Conservation (phyloP, 2,329 filamentous ascomycete genomes). For the Blastomyces emzantsi region DNA sequence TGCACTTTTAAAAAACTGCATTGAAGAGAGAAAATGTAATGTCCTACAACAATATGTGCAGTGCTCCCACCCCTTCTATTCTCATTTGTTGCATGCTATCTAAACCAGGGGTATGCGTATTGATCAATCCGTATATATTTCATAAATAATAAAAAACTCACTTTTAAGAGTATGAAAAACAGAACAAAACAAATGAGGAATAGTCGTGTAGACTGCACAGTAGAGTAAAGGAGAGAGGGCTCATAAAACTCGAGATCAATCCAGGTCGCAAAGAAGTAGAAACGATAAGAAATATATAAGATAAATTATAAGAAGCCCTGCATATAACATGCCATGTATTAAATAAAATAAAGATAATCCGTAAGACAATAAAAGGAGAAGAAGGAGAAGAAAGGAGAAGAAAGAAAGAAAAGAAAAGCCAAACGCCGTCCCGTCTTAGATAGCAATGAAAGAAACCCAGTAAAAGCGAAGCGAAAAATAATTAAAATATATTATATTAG, state of each 20-base stretch:
- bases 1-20: too few relatives aligned
- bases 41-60: too few relatives aligned
- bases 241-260: not conserved
- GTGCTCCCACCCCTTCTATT: too few relatives aligned
- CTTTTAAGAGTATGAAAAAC: too few relatives aligned
- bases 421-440: conserved; percentile 12
- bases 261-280: not conserved
- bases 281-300: not conserved
- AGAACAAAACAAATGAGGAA: not conserved
- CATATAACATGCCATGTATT: not conserved
- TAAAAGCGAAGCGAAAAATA: not conserved
- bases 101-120: too few relatives aligned
- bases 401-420: not conserved
- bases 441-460: not conserved
- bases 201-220: not conserved
- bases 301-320: not conserved
- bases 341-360: conserved; percentile 6
- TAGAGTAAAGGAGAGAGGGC: not conserved
- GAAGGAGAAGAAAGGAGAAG: conserved; percentile 1
- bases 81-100: too few relatives aligned
- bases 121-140: too few relatives aligned
- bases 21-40: too few relatives aligned
- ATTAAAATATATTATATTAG: conserved; percentile 1
- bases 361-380: not conserved
- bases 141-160: too few relatives aligned